phyloP scores from a whole-genome alignment of 2,329 filamentous ascomycete species.

The Ophioceras dolichostomum region DNA sequence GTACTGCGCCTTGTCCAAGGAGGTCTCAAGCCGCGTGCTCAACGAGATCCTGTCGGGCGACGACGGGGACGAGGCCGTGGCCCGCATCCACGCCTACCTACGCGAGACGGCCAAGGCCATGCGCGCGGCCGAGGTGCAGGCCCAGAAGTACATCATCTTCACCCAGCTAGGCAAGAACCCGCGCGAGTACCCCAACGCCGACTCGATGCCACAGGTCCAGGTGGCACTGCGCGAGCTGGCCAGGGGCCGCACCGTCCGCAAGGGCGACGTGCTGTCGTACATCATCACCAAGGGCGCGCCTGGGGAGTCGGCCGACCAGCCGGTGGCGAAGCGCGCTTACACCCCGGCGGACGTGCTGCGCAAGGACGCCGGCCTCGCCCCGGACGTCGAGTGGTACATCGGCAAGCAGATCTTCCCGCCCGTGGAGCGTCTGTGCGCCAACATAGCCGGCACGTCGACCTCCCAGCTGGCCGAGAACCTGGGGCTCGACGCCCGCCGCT shows the following conservation, averaged over 20 bases:
- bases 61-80: conserved; percentile 76
- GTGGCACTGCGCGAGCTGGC: conserved; percentile 82
- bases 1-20: conserved; percentile 91
- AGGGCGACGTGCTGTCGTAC: conserved; percentile 93
- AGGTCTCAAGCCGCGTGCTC: conserved; percentile 81
- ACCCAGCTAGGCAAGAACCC: conserved; percentile 94
- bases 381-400: conserved; percentile 96
- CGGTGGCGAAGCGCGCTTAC: conserved; percentile 79
- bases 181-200: conserved; percentile 85
- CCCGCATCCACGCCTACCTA: conserved; percentile 87
- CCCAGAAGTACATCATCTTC: conserved; percentile 91
- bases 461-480: conserved; percentile 85
- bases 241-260: conserved; percentile 76
- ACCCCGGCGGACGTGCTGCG: conserved; percentile 77
- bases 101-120: conserved; percentile 76
- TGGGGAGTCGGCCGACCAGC: conserved; percentile 37
- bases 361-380: conserved; percentile 58
- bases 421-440: conserved; percentile 93
- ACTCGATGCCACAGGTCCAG: conserved; percentile 94
- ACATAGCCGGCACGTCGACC: conserved; percentile 86
- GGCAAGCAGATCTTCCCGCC: conserved; percentile 97
- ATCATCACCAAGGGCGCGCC: conserved; percentile 68
- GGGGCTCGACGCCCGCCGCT: conserved; percentile 81
- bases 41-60: conserved; percentile 91
- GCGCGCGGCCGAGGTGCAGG: conserved; percentile 63